These are phyloP conservation scores for Chloranthus sessilifolius DNA, from an alignment of 164 flowering plant genomes.

Conservation along the genomic window DNA sequence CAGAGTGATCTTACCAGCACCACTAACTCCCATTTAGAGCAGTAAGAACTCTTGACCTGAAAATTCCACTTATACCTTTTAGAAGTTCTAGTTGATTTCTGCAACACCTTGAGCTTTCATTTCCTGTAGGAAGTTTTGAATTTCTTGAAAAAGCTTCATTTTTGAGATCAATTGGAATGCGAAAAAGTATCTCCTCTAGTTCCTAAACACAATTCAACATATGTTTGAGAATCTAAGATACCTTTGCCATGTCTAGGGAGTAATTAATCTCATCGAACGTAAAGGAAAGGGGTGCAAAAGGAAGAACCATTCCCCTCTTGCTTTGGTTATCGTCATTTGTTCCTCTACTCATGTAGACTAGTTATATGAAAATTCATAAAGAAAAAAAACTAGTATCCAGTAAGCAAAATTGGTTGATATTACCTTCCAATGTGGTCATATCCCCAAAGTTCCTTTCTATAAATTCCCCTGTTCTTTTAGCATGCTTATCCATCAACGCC, in stretches of 20 bases:
- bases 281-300: slow-evolving; percentile 40
- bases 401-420: too few relatives aligned
- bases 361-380: not conserved
- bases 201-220: too few relatives aligned
- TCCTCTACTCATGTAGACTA: not conserved
- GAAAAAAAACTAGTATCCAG: not conserved
- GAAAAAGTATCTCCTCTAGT: not conserved
- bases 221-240: slow-evolving; percentile 4
- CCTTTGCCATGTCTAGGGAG: slow-evolving; percentile 50
- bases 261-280: slow-evolving; percentile 37
- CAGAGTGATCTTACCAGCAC: slow-evolving; percentile 58
- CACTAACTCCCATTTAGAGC: slow-evolving; percentile 62
- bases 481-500: not conserved
- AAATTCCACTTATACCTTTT: slow-evolving; percentile 44
- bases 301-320: slow-evolving; percentile 47
- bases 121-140: slow-evolving; percentile 28
- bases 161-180: too few relatives aligned
- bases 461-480: not conserved
- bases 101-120: slow-evolving; percentile 43
- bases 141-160: too few relatives aligned
- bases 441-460: slow-evolving; percentile 3
- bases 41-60: slow-evolving; percentile 53
- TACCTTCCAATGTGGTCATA: slow-evolving; percentile 4
- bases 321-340: slow-evolving; percentile 8
- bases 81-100: slow-evolving; percentile 32